Conservation (phyloP, 305 asterid genomes). For the Petunia hybrid region DNA sequence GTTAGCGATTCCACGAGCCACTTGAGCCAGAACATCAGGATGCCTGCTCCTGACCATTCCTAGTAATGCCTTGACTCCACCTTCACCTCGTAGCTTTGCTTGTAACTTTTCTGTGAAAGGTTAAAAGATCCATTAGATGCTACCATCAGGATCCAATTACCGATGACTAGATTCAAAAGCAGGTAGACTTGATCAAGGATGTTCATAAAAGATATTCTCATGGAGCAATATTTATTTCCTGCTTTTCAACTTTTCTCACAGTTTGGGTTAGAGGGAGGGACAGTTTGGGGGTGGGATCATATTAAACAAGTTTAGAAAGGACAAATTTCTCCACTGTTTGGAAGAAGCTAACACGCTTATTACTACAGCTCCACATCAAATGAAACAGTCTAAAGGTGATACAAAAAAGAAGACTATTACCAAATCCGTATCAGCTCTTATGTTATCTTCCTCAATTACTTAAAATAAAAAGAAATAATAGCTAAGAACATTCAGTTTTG, state of each 20-base stretch:
- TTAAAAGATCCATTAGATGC: conserved; percentile 24
- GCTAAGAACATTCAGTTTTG: not conserved
- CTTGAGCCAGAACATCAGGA: conserved; percentile 94
- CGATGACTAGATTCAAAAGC: not conserved
- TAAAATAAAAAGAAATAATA: not conserved
- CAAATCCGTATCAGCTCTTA: not conserved
- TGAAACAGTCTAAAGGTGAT: conserved; percentile 1
- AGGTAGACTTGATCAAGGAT: conserved; percentile 16
- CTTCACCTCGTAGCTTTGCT: conserved; percentile 68
- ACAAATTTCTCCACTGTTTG: not conserved
- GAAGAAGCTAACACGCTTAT: not conserved
- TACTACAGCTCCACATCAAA: not conserved
- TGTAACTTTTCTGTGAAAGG: conserved; percentile 69
- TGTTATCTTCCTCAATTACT: conserved; percentile 18
- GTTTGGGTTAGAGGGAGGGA: not conserved
- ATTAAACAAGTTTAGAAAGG: conserved; percentile 17
- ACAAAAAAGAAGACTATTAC: not conserved
- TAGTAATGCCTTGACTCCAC: conserved; percentile 79
- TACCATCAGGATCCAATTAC: conserved; percentile 20
- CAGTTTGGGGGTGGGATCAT: conserved; percentile 1
- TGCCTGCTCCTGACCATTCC: conserved; percentile 86
- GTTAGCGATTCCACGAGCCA: conserved; percentile 93
- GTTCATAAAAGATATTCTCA: not conserved
- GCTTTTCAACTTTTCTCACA: no score
- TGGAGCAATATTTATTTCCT: conserved; percentile 5